A percentile compares a stretch with the other conserved stretches of the same genome.
Conservation (phyloP, 768 basidiomycete genomes). For the Mycena vulgaris region DNA sequence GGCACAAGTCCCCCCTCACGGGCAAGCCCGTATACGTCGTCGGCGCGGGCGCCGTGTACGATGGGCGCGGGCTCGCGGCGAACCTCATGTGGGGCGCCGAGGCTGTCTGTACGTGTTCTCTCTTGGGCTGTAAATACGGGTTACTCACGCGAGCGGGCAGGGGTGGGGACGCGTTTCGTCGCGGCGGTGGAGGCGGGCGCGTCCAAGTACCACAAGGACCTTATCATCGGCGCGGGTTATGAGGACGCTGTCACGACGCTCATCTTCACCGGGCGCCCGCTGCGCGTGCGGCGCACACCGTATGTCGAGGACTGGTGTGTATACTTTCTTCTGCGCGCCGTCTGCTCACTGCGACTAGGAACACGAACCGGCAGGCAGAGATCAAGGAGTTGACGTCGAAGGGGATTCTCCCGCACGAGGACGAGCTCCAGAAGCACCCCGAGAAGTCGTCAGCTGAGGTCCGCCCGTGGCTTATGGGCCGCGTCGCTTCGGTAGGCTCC, state of each 20-base stretch:
- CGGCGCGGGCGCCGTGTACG: conserved; percentile 95
- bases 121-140: conserved; percentile 11
- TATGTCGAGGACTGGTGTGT: conserved; percentile 85
- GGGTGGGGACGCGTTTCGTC: conserved; percentile 93
- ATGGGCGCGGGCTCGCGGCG: conserved; percentile 89
- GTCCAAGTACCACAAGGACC: conserved; percentile 88
- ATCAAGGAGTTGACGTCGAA: conserved; percentile 86
- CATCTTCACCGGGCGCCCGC: conserved; percentile 91
- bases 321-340: background rate
- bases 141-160: conserved; percentile 39
- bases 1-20: conserved; percentile 83
- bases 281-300: conserved; percentile 87
- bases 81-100: conserved; percentile 93
- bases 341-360: conserved; percentile 36
- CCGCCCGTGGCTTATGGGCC: conserved; percentile 87
- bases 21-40: conserved; percentile 90
- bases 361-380: conserved; percentile 83
- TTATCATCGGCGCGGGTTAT: conserved; percentile 76
- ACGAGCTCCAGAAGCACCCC: conserved; percentile 84
- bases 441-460: conserved; percentile 79
- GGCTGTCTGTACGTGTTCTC: conserved; percentile 73
- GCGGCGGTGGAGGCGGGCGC: conserved; percentile 86
- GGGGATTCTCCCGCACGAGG: conserved; percentile 84
- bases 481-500: conserved; percentile 69
- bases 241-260: conserved; percentile 89